phyloP scores from a whole-genome alignment of 129 eudicot genomes.

The Lonicera japonica region DNA sequence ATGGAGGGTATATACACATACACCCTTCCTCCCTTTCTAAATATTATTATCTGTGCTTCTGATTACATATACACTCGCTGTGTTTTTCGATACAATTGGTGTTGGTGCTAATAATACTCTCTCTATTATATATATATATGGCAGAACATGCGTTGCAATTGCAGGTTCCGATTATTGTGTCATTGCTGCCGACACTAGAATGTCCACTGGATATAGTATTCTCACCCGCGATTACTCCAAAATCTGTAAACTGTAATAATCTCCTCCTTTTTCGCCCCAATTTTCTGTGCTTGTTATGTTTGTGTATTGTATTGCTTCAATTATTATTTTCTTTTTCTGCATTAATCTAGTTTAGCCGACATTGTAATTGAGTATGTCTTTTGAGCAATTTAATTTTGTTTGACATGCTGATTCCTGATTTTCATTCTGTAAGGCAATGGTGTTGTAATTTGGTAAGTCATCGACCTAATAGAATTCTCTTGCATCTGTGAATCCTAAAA shows the following conservation, averaged over 20 bases:
- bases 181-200: slow-evolving; percentile 83
- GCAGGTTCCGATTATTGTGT: slow-evolving; percentile 92
- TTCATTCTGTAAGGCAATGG: no score
- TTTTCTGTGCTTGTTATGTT: not conserved
- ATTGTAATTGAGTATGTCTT: no score
- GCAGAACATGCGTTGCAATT: slow-evolving; percentile 81
- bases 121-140: slow-evolving; percentile 4
- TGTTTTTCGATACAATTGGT: not conserved
- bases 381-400: no score
- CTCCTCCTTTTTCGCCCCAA: not conserved
- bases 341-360: no score
- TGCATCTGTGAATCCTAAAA: no score
- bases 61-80: not conserved
- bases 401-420: no score
- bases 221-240: slow-evolving; percentile 96
- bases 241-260: slow-evolving; percentile 69
- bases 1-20: slow-evolving; percentile 32
- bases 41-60: not conserved
- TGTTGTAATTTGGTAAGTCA: no score
- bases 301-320: not conserved
- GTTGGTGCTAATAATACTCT: not conserved
- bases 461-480: no score
- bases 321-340: no score
- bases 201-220: slow-evolving; percentile 88
- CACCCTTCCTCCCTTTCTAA: not conserved